Conservation (phyloP, 2,329 filamentous ascomycete species). For the Colletotrichum chrysophilum region DNA sequence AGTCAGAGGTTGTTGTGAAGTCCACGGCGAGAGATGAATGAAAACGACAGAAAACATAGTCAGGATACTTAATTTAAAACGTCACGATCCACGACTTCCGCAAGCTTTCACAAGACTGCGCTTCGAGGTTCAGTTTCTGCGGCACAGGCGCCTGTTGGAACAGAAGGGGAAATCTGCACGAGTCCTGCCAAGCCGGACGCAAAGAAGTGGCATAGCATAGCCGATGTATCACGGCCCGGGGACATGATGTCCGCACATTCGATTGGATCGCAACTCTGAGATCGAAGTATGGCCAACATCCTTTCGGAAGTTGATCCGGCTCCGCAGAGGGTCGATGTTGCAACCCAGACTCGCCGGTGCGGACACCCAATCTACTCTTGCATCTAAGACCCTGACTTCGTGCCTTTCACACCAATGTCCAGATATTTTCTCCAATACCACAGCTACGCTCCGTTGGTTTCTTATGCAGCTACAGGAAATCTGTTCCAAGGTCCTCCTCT, state of each 20-base stretch:
- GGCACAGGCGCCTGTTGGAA: background rate
- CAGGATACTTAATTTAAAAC: background rate
- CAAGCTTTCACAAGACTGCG: background rate
- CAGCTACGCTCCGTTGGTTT: background rate
- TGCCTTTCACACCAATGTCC: background rate
- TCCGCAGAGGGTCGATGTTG: background rate
- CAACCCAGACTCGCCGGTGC: background rate
- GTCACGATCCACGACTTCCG: background rate
- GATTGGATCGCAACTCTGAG: background rate
- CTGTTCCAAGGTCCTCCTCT: background rate
- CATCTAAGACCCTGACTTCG: background rate
- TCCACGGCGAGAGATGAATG: background rate
- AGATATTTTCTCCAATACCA: background rate
- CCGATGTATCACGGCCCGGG: background rate
- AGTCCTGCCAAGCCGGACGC: background rate
- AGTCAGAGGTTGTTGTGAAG: conserved; percentile 7
- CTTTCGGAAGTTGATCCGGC: background rate
- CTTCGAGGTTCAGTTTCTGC: background rate
- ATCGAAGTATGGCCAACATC: background rate
- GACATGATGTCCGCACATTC: background rate
- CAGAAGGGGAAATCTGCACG: background rate
- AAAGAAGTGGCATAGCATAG: background rate
- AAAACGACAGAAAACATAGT: background rate
- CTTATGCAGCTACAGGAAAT: background rate
- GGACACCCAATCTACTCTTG: background rate